Conservation (phyloP, 345 rosid genomes). For the Euclidium syriacum region DNA sequence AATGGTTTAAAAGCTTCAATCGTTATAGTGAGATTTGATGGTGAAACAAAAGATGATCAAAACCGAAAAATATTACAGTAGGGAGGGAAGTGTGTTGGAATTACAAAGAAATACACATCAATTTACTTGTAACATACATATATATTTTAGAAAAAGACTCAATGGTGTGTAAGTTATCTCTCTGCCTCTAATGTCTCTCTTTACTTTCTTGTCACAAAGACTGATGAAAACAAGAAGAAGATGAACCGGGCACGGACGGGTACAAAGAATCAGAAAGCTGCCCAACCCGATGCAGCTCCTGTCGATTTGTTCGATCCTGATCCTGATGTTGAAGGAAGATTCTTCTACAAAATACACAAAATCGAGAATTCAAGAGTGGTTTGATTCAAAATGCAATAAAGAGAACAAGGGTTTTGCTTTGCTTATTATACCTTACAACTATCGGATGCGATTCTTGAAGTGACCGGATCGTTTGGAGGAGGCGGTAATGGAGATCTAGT, state of each 20-base stretch:
- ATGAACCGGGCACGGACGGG: constrained; percentile 29
- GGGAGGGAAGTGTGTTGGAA: background rate
- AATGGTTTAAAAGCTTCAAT: too few relatives aligned
- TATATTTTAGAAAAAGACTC: background rate
- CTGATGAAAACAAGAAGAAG: constrained; percentile 9
- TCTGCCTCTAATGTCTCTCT: constrained; percentile 17
- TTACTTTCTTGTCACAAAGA: constrained; percentile 12
- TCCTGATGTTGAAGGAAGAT: constrained; percentile 60
- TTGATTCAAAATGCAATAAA: background rate
- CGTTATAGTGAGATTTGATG: too few relatives aligned
- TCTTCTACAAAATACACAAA: constrained; percentile 52
- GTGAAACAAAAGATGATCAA: too few relatives aligned
- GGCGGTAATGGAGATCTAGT: constrained; percentile 83
- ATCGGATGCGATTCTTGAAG: constrained; percentile 44
- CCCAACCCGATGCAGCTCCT: constrained; percentile 94
- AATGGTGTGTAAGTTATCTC: constrained; percentile 16
- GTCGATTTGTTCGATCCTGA: constrained; percentile 52
- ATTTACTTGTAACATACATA: constrained; percentile 18
- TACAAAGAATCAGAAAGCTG: constrained; percentile 69
- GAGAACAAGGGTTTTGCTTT: background rate
- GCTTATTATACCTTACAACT: constrained; percentile 29
- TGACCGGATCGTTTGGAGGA: constrained; percentile 83
- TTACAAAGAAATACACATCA: constrained; percentile 23
- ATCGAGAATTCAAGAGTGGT: background rate
- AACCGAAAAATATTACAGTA: constrained; percentile 13